phyloP scores from a whole-genome alignment of 2,329 filamentous ascomycete genomes.

The Tolypocladium amazonense region DNA sequence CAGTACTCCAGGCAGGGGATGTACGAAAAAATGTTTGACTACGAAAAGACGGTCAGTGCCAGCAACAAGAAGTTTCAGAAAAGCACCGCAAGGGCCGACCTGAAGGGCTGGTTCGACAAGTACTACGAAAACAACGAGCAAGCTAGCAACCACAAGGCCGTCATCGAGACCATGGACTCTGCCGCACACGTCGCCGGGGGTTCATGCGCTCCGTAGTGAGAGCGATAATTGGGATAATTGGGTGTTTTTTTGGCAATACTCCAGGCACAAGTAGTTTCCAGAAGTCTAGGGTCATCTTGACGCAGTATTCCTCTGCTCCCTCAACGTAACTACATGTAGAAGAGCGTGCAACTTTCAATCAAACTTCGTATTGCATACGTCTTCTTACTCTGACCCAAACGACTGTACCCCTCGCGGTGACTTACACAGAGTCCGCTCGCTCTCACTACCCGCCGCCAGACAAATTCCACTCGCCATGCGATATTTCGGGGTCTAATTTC shows the following conservation, averaged over 20 bases:
- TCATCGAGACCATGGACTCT: background rate
- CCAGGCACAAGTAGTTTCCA: too few relatives aligned
- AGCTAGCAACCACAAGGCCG: background rate
- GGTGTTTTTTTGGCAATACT: too few relatives aligned
- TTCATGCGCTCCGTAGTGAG: too few relatives aligned
- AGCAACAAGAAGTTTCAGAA: background rate
- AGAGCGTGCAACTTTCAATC: background rate
- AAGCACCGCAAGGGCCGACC: background rate
- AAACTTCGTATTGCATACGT: background rate
- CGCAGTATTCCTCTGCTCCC: background rate
- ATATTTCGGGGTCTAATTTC: background rate
- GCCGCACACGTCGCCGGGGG: background rate
- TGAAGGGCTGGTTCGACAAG: background rate
- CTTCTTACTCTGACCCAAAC: background rate
- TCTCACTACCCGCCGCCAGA: background rate
- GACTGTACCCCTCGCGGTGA: background rate
- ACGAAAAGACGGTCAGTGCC: background rate
- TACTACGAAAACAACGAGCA: background rate
- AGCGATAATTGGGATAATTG: too few relatives aligned
- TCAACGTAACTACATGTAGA: background rate
- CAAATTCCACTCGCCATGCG: too few relatives aligned
- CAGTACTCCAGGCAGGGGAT: background rate
- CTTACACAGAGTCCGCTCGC: background rate
- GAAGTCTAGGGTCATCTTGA: too few relatives aligned
- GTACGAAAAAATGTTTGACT: background rate